phyloP scores from a whole-genome alignment of 139 green algal species.

The Coelastrella sp. region DNA sequence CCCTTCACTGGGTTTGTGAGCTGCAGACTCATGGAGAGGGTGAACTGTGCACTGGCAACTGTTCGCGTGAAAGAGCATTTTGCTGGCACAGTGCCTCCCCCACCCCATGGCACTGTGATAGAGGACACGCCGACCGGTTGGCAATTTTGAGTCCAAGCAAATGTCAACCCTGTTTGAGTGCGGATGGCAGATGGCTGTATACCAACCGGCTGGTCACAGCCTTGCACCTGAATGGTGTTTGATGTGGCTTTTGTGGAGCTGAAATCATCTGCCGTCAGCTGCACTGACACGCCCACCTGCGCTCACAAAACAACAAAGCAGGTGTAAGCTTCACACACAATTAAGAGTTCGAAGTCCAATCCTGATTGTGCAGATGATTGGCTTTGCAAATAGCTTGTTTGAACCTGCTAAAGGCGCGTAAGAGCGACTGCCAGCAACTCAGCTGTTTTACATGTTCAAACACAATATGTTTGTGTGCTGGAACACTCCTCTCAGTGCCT shows the following conservation, averaged over 20 bases:
- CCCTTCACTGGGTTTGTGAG: not conserved
- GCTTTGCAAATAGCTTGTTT: not conserved
- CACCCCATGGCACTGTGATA: not conserved
- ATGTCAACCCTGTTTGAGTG: not conserved
- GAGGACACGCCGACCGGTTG: not conserved
- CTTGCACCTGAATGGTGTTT: not conserved
- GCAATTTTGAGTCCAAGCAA: not conserved
- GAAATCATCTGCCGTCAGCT: not conserved
- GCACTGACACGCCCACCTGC: not conserved
- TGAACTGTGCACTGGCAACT: not conserved
- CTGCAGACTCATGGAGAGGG: not conserved
- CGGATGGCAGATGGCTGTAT: not conserved
- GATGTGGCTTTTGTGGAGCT: not conserved
- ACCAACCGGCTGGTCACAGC: not conserved
- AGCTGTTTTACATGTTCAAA: too few species aligned
- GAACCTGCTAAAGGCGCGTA: too few species aligned
- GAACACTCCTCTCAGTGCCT: not conserved
- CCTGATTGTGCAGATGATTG: not conserved
- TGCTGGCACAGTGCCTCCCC: not conserved
- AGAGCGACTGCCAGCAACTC: too few species aligned
- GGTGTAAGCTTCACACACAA: not conserved
- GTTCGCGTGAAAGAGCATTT: not conserved
- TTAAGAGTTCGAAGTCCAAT: not conserved
- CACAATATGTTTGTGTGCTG: too few species aligned
- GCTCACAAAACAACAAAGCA: not conserved